A percentile compares a stretch with the other conserved stretches of the same genome.
These are phyloP conservation scores for Talaromyces borbonicus DNA, from an alignment of 495 filamentous ascomycete genomes.

Conservation along the genomic window DNA sequence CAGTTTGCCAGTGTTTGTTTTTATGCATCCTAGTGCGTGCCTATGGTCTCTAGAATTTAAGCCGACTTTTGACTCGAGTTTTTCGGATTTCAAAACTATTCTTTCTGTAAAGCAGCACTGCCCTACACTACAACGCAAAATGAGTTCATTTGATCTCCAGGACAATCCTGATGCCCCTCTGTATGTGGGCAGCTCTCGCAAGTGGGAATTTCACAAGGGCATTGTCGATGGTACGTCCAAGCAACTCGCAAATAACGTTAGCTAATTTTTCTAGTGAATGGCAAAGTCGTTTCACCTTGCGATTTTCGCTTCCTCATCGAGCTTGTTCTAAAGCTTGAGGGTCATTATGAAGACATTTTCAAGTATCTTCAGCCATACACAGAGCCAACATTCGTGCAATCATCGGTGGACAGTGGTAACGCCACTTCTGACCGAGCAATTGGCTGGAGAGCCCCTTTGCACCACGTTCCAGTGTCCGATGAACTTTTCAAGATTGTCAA, in stretches of 20 bases:
- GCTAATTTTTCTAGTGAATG: background rate
- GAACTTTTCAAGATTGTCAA: background rate
- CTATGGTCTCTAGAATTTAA: background rate
- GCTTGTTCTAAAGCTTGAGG: background rate
- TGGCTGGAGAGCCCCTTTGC: background rate
- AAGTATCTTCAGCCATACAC: background rate
- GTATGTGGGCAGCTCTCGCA: conserved; percentile 1
- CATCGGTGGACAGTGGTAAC: background rate
- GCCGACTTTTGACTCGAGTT: background rate
- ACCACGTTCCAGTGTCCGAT: background rate
- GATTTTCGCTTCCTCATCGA: conserved; percentile 7
- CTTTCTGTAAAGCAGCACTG: no score
- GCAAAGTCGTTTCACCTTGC: background rate
- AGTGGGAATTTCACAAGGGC: conserved; percentile 5
- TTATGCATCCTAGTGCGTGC: background rate
- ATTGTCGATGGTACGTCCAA: conserved; percentile 1
- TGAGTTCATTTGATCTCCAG: background rate
- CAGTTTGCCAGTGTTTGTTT: conserved; percentile 8
- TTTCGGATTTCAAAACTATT: background rate
- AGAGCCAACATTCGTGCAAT: background rate
- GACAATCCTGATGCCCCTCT: conserved; percentile 7
- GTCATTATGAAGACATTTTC: conserved; percentile 2
- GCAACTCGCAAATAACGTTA: background rate
- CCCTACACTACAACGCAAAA: no score
- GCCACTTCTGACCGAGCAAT: background rate